Evolutionary conservation across 169 alveolate genomes (phyloP).

Genomic region (Pseudocohnilembus persalinus): DNA sequence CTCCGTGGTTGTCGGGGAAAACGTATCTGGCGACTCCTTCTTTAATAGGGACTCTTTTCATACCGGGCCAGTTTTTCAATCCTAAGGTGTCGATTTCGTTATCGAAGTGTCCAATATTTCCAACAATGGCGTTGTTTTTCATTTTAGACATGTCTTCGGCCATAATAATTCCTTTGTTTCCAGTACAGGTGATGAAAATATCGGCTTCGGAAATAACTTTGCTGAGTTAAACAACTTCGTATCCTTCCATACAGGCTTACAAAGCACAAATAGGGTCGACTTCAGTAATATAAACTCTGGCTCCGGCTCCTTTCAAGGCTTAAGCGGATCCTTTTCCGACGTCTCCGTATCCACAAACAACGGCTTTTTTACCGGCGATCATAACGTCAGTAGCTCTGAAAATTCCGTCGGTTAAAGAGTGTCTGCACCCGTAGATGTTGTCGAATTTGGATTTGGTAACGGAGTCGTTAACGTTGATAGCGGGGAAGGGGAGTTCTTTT

Average conservation of each 20-base stretch:
- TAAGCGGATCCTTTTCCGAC: conserved; percentile 99
- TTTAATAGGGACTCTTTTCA: conserved; percentile 89
- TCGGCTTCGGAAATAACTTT: conserved; percentile 93
- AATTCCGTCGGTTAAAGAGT: conserved; percentile 97
- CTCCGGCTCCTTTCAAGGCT: conserved; percentile 97
- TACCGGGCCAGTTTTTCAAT: conserved; percentile 88
- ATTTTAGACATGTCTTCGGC: conserved; percentile 93
- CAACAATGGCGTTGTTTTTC: conserved; percentile 96
- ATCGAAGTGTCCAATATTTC: conserved; percentile 98
- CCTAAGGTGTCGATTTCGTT: conserved; percentile 96
- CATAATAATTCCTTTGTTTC: conserved; percentile 94
- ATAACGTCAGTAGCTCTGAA: conserved; percentile 98
- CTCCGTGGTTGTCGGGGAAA: conserved; percentile 91
- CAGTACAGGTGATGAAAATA: conserved; percentile 96
- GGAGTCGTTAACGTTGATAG: conserved; percentile 96
- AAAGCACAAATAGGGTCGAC: conserved; percentile 99
- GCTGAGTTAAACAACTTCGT: conserved; percentile 91
- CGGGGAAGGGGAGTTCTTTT: conserved; percentile 93
- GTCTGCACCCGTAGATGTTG: conserved; percentile 98
- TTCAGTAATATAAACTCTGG: conserved; percentile 96
- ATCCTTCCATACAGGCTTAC: conserved; percentile 98
- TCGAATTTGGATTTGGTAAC: conserved; percentile 98
- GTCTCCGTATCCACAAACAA: conserved; percentile 98
- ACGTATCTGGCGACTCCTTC: conserved; percentile 93
- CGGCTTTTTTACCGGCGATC: conserved; percentile 97